Conservation (phyloP, 805 yeast species). For the Ogataea nakhonphanomensis region DNA sequence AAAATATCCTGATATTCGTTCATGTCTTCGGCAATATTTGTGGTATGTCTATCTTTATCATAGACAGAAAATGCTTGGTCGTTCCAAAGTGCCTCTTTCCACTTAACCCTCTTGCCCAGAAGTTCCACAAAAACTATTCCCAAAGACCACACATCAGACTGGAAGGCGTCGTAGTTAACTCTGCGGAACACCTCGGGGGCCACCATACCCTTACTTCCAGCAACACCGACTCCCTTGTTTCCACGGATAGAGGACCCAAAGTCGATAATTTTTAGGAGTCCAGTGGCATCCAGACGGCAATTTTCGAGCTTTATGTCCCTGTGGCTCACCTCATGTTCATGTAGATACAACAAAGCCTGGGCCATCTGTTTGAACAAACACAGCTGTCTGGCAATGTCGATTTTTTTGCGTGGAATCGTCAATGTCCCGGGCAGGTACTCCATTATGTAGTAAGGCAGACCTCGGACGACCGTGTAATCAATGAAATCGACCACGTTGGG, state of each 20-base stretch:
- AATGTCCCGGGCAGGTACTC: constrained; percentile 36
- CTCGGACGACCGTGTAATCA: constrained; percentile 29
- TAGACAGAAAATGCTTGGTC: constrained; percentile 14
- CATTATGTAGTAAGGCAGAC: constrained; percentile 29
- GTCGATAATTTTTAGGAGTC: constrained; percentile 44
- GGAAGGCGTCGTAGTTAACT: constrained; percentile 39
- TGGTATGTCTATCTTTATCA: background rate
- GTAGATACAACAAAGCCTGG: constrained; percentile 38
- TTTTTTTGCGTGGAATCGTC: background rate
- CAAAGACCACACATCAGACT: constrained; percentile 48
- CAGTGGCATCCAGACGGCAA: constrained; percentile 33
- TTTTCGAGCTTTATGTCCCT: constrained; percentile 51
- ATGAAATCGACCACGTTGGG: constrained; percentile 35
- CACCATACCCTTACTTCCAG: constrained; percentile 42
- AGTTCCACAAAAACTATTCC: constrained; percentile 42
- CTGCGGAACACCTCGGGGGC: constrained; percentile 46
- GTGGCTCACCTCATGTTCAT: constrained; percentile 37
- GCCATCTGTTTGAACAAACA: constrained; percentile 42
- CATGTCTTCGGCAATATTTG: background rate
- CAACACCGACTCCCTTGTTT: constrained; percentile 37
- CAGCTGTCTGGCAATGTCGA: constrained; percentile 17
- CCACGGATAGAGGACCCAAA: constrained; percentile 43
- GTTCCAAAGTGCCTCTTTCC: constrained; percentile 40
- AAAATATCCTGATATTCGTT: background rate
- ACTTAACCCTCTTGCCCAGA: constrained; percentile 36